Base-by-base conservation (phyloP, 2,329 filamentous ascomycete genomes). In the Seiridium unicorne region DNA sequence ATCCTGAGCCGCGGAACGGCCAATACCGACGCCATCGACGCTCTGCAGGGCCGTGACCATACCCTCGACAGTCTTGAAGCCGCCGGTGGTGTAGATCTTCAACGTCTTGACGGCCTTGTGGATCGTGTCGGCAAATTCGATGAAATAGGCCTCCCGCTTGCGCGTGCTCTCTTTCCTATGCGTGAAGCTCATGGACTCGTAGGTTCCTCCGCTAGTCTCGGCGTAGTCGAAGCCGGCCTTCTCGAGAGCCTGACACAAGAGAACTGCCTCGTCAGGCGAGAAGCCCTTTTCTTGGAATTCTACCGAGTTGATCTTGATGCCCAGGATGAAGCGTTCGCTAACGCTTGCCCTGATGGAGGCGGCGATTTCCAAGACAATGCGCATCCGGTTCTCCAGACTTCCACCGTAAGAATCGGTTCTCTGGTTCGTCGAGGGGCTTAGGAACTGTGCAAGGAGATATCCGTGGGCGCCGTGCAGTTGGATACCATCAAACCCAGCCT, bases 241-340 rank as follows among this genome's bases (percentile, higher is more conserved):
- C 67, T 86, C 81, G 1, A 85, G 73, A 31, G 78, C 69, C 48
- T 74, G 69, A 70, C 79, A 81, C 59, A 86, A 72, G 36, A 77
- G 67, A 36, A 72, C 75, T 2, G 81, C 80, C 62, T 86, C 84
- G 7, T 81, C 78, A 1, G 81, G 73, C 51, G 75, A 72, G 40
- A 84, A 80, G 0, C 82, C 82, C 34, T 78, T 76, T 13, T 78
- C 77, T 64, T 84, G 80, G 71, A 84, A 84, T 66, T 84, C 81
- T 51, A 83, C 81, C n/a, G 73, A 77, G 74, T 86, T 86, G 64
- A 87, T 73, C 74, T 87, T 87, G 72, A 87, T 84, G 49, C 79
- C 77, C 9, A 86, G 63, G 65, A 85, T 81, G 66, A 71, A 79
- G 59, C 65, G 64, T 64, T 44, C 58, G 58, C 32, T 67, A 31